Evolutionary conservation across 2,329 filamentous ascomycete genomes (phyloP), one percentile per base, ranked within the genome.

Genomic region (Botrytis deweyae): DNA sequence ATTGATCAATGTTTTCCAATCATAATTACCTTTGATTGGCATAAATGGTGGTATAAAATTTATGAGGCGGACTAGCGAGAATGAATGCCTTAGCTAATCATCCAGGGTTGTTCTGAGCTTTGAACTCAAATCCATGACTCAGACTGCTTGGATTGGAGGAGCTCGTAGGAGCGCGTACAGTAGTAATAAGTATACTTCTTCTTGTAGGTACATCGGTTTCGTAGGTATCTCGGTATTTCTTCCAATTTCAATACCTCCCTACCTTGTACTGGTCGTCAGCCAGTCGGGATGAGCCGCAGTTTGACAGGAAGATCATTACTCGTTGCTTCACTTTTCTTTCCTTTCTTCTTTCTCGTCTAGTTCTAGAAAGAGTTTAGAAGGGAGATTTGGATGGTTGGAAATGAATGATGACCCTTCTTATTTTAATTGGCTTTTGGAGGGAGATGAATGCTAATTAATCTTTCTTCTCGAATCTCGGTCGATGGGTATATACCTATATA

Each of bases 311-410:
- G 40, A 52, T 72, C n/a, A 7, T 77, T 73, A 79, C 78, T 79
- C 72, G 78, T 76, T 67, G 78, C 78, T 77, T 78, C 76, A 77
- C 75, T 78, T 72, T 76, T 73, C 44, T 22, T 22, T 33, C 25
- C 52, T 58, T 58, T 58, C 52, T 29, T 58, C 52, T 58, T 58
- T n/a, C 25, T 55, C 49, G 49, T 55, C 49, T 55, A 55, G 25
- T 29, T 44, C 40, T 62, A 49, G 49, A 71, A 70, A 22, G 29
- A 10, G 33, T 71, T 25, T 25, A 49, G 25, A 66, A 29, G 38
- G 36, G 61, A 38, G 20, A 29, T 63, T 63, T 2, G 3, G 38
- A 42, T 29, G 36, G 64, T 49, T 66, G 42, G 20, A 49, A 33
- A 66, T 66, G 44, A 46, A 10, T 25, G 7, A 9, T 2, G 64